These are phyloP conservation scores for Pichia pseudocactophila DNA, from an alignment of 805 yeast species.

Conservation along the genomic window DNA sequence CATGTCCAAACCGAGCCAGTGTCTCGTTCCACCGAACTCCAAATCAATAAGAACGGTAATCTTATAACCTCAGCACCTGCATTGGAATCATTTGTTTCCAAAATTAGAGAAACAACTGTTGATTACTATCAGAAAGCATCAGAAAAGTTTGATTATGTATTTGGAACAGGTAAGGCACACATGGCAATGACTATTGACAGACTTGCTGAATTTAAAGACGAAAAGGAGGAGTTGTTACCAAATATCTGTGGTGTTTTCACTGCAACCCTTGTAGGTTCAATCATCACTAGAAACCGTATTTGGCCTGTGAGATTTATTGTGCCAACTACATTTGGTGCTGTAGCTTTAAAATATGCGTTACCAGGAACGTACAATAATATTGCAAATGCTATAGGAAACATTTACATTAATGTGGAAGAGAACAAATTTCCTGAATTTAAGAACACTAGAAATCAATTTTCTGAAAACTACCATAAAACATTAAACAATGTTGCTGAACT, in stretches of 20 bases:
- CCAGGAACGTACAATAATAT: constrained; percentile 39
- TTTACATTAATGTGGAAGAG: constrained; percentile 21
- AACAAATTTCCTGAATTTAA: constrained; percentile 31
- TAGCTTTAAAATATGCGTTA: constrained; percentile 36
- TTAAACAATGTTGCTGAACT: background rate
- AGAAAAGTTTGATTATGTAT: constrained; percentile 41
- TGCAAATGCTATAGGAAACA: constrained; percentile 16
- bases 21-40: constrained; percentile 21
- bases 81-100: constrained; percentile 35
- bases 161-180: constrained; percentile 40
- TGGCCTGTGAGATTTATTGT: constrained; percentile 42
- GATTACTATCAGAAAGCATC: constrained; percentile 28
- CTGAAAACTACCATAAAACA: background rate
- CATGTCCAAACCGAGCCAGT: background rate
- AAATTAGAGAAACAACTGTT: constrained; percentile 31
- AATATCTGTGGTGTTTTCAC: constrained; percentile 46
- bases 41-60: constrained; percentile 40
- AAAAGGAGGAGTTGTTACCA: constrained; percentile 55
- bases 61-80: constrained; percentile 41
- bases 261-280: constrained; percentile 47
- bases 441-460: constrained; percentile 16
- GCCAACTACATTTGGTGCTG: constrained; percentile 42
- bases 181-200: constrained; percentile 23
- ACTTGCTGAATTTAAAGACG: constrained; percentile 32
- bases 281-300: constrained; percentile 38